A percentile compares a stretch with the other conserved stretches of the same genome.
These are phyloP conservation scores for Suillus lakei DNA, from an alignment of 768 basidiomycete species.

Conservation along the genomic window DNA sequence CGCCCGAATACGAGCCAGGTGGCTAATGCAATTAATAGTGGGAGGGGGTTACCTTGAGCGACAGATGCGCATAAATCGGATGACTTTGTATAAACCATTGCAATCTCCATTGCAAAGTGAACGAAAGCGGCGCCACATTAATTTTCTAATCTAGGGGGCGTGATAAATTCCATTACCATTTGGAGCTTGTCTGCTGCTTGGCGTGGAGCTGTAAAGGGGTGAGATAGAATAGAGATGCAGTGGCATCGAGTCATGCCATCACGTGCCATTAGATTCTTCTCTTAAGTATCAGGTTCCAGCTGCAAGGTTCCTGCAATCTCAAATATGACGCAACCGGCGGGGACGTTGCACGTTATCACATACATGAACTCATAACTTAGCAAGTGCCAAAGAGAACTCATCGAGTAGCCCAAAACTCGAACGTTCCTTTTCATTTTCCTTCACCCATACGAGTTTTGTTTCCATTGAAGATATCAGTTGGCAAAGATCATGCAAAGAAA, in stretches of 20 bases:
- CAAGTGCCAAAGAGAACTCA: too few relatives aligned
- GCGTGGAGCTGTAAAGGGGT: too few relatives aligned
- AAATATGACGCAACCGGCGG: constrained; percentile 87
- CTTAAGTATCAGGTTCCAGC: too few relatives aligned
- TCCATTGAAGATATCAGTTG: constrained; percentile 57
- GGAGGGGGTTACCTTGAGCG: constrained; percentile 61
- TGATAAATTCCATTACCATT: too few relatives aligned
- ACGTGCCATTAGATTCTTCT: constrained; percentile 89
- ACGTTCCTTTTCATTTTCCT: constrained; percentile 93
- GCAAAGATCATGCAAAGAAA: not conserved
- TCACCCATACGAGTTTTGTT: constrained; percentile 99
- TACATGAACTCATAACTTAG: too few relatives aligned
- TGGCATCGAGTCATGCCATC: too few relatives aligned
- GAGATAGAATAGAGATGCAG: too few relatives aligned
- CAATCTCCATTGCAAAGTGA: not conserved
- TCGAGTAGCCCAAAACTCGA: constrained; percentile 97
- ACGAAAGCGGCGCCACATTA: too few relatives aligned
- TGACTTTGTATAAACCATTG: not conserved
- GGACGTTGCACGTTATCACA: too few relatives aligned
- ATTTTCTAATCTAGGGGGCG: too few relatives aligned
- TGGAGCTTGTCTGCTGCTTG: too few relatives aligned
- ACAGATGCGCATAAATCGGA: not conserved
- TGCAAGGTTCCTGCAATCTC: constrained; percentile 98
- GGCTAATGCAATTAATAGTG: constrained; percentile 75
- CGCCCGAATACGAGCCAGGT: constrained; percentile 79